A percentile compares a stretch with the other conserved stretches of the same genome.
These are phyloP conservation scores for Penicillium sp. DNA, from an alignment of 2,329 filamentous ascomycete genomes.

Conservation along the genomic window DNA sequence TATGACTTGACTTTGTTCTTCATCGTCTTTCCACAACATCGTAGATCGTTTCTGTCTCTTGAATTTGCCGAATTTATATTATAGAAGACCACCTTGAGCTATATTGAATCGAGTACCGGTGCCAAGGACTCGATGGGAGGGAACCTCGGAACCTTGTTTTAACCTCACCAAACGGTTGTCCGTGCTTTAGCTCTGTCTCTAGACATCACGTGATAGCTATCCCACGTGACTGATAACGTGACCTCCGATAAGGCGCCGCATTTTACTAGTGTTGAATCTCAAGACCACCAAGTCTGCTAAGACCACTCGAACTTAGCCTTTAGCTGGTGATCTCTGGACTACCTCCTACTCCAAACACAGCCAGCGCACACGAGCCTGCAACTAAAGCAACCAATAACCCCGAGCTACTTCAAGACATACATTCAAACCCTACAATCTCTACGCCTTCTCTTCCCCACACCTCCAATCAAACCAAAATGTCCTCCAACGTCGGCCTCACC, in stretches of 20 bases:
- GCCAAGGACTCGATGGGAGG: not conserved
- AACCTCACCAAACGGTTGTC: not conserved
- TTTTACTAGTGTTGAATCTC: not conserved
- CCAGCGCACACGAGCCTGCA: too few relatives aligned
- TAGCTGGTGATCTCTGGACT: too few relatives aligned
- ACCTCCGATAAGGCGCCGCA: slow-evolving; percentile 7
- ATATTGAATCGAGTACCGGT: too few relatives aligned
- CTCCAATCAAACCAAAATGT: slow-evolving; percentile 60
- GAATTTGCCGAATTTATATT: too few relatives aligned
- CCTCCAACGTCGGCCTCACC: slow-evolving; percentile 92
- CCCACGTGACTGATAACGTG: slow-evolving; percentile 5
- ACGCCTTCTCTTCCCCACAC: not conserved
- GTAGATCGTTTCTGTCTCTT: not conserved
- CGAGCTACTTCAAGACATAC: not conserved
- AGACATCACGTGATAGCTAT: not conserved
- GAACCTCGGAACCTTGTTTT: not conserved
- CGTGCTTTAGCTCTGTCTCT: not conserved
- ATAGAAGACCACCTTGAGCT: not conserved
- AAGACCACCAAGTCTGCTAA: not conserved
- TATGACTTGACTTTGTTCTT: slow-evolving; percentile 7
- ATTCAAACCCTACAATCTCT: not conserved
- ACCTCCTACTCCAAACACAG: not conserved
- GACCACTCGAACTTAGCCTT: not conserved
- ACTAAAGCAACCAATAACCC: not conserved
- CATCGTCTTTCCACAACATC: not conserved